A percentile compares a stretch with the other conserved stretches of the same genome.
Conservation (phyloP, 306 rosid genomes). For the Hippophae gyantsensis region DNA sequence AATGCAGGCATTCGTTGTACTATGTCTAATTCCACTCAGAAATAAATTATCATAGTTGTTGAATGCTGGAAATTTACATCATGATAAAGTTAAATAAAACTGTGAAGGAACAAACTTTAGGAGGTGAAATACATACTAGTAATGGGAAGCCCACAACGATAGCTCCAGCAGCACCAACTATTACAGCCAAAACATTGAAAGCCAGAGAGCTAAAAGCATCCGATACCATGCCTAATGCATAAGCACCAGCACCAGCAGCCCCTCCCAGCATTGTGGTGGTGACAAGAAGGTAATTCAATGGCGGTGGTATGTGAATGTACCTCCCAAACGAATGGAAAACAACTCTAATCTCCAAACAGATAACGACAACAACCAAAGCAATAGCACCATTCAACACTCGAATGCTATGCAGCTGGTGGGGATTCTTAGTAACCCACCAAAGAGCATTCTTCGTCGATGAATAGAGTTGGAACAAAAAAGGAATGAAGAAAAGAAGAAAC, state of each 20-base stretch:
- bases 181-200: slow-evolving; percentile 69
- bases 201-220: slow-evolving; percentile 77
- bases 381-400: slow-evolving; percentile 67
- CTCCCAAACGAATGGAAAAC: slow-evolving; percentile 86
- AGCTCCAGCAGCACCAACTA: slow-evolving; percentile 80
- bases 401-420: slow-evolving; percentile 53
- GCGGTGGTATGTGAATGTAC: slow-evolving; percentile 90
- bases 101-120: not conserved
- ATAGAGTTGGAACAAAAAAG: slow-evolving; percentile 73
- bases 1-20: too few relatives aligned
- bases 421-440: slow-evolving; percentile 72
- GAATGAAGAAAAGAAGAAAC: slow-evolving; percentile 68
- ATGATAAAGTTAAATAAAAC: not conserved
- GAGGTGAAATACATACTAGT: slow-evolving; percentile 47
- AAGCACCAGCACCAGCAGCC: slow-evolving; percentile 60
- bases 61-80: too few relatives aligned
- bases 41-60: not conserved
- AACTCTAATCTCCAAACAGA: slow-evolving; percentile 90
- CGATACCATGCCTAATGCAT: slow-evolving; percentile 74
- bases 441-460: slow-evolving; percentile 84
- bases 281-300: slow-evolving; percentile 73
- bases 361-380: slow-evolving; percentile 55
- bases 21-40: too few relatives aligned
- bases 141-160: slow-evolving; percentile 79
- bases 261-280: slow-evolving; percentile 87